Conservation (phyloP, 1,284 basidiomycete species). For the Neotropicomus parvogracilis region DNA sequence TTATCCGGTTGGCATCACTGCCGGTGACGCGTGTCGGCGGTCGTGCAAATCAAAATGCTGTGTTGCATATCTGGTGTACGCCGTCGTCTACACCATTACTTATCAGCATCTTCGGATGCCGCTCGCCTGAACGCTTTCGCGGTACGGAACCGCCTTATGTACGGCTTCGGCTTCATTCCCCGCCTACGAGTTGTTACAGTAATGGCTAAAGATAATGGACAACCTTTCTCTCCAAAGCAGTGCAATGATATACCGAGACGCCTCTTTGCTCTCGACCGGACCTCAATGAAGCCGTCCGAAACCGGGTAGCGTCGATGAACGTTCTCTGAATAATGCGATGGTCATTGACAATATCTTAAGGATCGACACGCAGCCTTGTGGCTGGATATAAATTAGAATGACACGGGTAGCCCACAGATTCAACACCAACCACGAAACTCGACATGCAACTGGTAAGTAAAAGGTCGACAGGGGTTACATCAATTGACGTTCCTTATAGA, state of each 20-base stretch:
- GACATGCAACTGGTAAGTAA: conserved; percentile 19
- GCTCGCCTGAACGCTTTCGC: too few relatives aligned
- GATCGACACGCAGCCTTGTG: too few relatives aligned
- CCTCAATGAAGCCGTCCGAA: not conserved
- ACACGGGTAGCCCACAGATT: not conserved
- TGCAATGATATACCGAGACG: too few relatives aligned
- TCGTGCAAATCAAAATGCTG: conserved; percentile 2
- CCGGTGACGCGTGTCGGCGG: conserved; percentile 13
- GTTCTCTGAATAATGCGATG: conserved; percentile 1
- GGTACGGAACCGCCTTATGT: too few relatives aligned
- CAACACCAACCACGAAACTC: not conserved
- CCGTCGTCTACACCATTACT: not conserved
- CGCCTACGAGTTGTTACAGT: not conserved
- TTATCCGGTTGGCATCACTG: conserved; percentile 5
- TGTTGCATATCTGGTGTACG: conserved; percentile 12
- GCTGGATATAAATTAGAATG: too few relatives aligned
- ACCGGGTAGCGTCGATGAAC: conserved; percentile 2
- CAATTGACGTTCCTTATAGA: conserved; percentile 8
- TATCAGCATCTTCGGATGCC: not conserved
- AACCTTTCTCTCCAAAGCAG: too few relatives aligned
- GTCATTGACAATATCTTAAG: too few relatives aligned
- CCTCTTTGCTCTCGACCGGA: not conserved
- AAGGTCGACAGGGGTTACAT: fast-evolving
- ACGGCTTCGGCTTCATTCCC: not conserved
- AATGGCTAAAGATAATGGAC: too few relatives aligned